Base-by-base conservation (phyloP, 331 rosid genomes). In the Cydonia oblonga region DNA sequence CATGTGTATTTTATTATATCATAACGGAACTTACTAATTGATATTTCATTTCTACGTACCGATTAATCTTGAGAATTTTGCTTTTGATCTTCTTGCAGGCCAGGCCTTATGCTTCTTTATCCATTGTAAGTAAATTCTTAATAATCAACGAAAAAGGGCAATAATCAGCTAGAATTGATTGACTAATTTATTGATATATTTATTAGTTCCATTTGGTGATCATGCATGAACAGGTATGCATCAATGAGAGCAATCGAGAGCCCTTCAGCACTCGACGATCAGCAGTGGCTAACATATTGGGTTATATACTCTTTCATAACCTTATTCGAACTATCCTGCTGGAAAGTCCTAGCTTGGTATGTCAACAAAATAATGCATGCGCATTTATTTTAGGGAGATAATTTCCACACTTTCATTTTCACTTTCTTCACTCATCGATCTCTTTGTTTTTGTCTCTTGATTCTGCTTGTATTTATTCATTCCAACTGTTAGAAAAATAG, bases 271-370 rank as follows among this genome's bases (percentile, higher is more conserved):
- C 82, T 91, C 35, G 97, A 95, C 61, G 97, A 91, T 68, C 99
- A 88, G 64, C 99, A 95, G 35, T 91, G 96, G 99, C 89, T 95
- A 66, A 90, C 97, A 4, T 91, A 91, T 72, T 95, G 99, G 99
- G 81, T 95, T 71, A 57, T 91, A 6, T 91, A 91, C 79, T 95
- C 99, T 29, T 78, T 91, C 76, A 62, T 84, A 9, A 84, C 96
- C 64, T 89, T 89, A 54, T 91, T 91, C 44, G 96, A 95, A 80
- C 92, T 91, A 60, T 91, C 92, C 6, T 80, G 75, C 64, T 74
- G 90, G 82, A 87, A 73, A 75, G 63, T 88, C 78, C 86, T 91
- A 18, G 86, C 78, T 54, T 91, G 97, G 96, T 93, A 90, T 11
- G 66, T 60, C 10, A 60, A 29, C 3, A 30, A 29, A 22, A 1